Evolutionary conservation across 2,329 filamentous ascomycete genomes (phyloP).

Genomic region (Fusarium anguioides): DNA sequence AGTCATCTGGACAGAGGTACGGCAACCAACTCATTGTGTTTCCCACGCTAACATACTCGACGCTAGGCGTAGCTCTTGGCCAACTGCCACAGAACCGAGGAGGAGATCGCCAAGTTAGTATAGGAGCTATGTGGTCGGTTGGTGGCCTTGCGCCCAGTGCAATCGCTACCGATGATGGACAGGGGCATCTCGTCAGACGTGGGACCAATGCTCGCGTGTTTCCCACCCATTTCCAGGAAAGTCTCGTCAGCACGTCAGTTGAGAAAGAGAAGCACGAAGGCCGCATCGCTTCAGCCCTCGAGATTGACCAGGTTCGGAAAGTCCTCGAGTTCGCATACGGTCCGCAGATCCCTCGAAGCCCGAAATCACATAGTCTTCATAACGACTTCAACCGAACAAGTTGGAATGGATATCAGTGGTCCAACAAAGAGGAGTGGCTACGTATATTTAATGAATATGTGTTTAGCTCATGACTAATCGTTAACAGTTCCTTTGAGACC

Average conservation of each 20-base stretch:
- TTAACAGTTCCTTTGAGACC: constrained; percentile 29
- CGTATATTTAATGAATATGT: constrained; percentile 10
- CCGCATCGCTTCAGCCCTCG: constrained; percentile 81
- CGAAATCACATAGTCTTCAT: neutral
- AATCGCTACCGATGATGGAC: constrained; percentile 69
- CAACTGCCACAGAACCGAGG: constrained; percentile 40
- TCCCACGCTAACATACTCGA: constrained; percentile 4
- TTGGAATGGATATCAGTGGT: constrained; percentile 46
- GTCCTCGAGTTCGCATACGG: constrained; percentile 67
- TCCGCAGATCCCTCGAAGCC: constrained; percentile 10
- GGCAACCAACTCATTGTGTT: neutral
- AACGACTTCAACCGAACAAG: constrained; percentile 31
- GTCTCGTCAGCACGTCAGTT: constrained; percentile 61
- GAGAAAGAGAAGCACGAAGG: constrained; percentile 76
- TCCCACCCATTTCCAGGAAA: constrained; percentile 60
- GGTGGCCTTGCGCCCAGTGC: constrained; percentile 72
- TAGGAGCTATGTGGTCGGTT: constrained; percentile 80
- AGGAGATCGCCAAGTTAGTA: constrained; percentile 65
- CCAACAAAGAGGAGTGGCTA: constrained; percentile 21
- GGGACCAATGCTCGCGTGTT: constrained; percentile 78
- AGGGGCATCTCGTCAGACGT: constrained; percentile 72
- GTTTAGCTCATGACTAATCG: constrained; percentile 7
- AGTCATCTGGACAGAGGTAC: constrained; percentile 27
- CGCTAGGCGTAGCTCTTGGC: constrained; percentile 43
- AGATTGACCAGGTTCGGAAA: constrained; percentile 76